Conservation (phyloP, 306 rosid genomes). For the Comarum palustre region DNA sequence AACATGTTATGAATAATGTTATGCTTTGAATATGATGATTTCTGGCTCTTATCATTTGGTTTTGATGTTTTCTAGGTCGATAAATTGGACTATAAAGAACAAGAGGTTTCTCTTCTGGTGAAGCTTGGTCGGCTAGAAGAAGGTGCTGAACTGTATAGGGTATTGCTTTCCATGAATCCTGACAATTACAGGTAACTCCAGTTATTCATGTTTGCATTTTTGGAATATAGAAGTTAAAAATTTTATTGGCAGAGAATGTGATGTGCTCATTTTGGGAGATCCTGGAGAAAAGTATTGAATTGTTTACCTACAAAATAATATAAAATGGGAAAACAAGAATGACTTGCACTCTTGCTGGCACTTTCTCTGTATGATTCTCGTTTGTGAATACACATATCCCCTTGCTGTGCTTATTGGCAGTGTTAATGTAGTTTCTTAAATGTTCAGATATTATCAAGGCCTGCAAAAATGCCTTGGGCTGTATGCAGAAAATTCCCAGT, state of each 20-base stretch:
- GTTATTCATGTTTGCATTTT: constrained; percentile 11
- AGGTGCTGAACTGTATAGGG: constrained; percentile 59
- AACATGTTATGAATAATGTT: constrained; percentile 18
- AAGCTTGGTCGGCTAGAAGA: constrained; percentile 79
- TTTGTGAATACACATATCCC: neutral
- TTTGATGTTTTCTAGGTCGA: constrained; percentile 61
- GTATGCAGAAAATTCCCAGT: constrained; percentile 56
- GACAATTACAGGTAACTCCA: constrained; percentile 76
- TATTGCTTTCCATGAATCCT: constrained; percentile 82
- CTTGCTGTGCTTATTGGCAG: neutral
- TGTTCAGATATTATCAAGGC: constrained; percentile 84
- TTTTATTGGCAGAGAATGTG: neutral
- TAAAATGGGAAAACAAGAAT: neutral
- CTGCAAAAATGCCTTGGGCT: constrained; percentile 88
- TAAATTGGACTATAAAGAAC: constrained; percentile 72
- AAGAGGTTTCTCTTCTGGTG: constrained; percentile 81
- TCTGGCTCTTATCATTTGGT: constrained; percentile 22
- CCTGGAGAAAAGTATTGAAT: neutral
- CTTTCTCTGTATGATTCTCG: neutral
- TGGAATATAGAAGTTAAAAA: neutral
- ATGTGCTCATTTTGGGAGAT: constrained; percentile 6
- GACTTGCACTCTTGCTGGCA: neutral
- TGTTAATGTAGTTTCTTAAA: constrained; percentile 15
- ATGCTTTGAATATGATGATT: constrained; percentile 15
- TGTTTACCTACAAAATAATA: neutral